Conservation (phyloP, 805 yeast genomes). For the Ogataea pignaliae region DNA sequence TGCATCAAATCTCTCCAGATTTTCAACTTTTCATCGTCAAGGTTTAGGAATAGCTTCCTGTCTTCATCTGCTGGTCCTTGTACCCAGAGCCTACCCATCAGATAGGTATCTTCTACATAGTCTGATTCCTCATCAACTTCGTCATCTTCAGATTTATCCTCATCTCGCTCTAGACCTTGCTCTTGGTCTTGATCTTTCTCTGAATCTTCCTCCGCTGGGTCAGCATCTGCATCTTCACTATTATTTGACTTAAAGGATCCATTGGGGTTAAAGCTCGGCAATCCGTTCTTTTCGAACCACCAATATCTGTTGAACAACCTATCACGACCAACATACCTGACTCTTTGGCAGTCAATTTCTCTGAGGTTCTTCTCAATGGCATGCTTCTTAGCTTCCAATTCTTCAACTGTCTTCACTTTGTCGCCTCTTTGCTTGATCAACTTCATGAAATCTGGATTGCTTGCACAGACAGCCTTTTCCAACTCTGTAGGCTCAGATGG, state of each 20-base stretch:
- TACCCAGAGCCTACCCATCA: conserved; percentile 38
- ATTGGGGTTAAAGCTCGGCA: conserved; percentile 41
- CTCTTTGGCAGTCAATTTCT: conserved; percentile 73
- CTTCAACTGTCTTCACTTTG: conserved; percentile 37
- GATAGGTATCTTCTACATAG: conserved; percentile 52
- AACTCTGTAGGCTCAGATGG: conserved; percentile 30
- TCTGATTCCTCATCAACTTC: conserved; percentile 42
- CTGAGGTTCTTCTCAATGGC: conserved; percentile 57
- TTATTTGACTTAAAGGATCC: conserved; percentile 21
- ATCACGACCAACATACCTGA: conserved; percentile 76
- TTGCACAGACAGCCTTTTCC: conserved; percentile 35
- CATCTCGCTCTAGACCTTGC: too few relatives aligned
- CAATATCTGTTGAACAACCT: conserved; percentile 82
- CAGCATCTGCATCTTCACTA: conserved; percentile 31
- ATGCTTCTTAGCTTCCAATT: conserved; percentile 43
- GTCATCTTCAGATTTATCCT: conserved; percentile 33
- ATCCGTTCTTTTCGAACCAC: conserved; percentile 91
- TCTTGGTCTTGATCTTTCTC: conserved; percentile 19
- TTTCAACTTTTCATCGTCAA: conserved; percentile 37
- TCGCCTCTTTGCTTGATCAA: conserved; percentile 43
- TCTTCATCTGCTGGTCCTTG: conserved; percentile 76
- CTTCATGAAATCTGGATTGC: conserved; percentile 39
- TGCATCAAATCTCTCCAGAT: conserved; percentile 18
- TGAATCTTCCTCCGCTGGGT: not conserved
- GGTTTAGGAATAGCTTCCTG: conserved; percentile 21